A percentile compares a stretch with the other conserved stretches of the same genome.
These are phyloP conservation scores for Pestalotiopsis sp. DNA, from an alignment of 2,329 filamentous ascomycete genomes.

Conservation along the genomic window DNA sequence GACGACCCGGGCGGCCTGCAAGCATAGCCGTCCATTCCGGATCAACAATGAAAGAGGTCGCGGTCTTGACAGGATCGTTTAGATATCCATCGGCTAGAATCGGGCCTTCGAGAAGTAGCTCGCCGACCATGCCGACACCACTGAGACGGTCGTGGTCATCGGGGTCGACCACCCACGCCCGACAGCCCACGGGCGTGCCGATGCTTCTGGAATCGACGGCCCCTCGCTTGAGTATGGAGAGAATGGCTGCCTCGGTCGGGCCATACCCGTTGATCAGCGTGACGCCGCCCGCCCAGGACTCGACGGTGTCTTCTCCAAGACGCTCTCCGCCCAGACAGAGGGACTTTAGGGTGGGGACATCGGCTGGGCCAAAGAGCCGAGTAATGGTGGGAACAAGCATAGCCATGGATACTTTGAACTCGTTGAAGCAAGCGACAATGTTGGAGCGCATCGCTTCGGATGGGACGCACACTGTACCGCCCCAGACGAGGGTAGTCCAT, in stretches of 20 bases:
- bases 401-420: not conserved
- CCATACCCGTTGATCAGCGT: not conserved
- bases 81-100: not conserved
- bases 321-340: not conserved
- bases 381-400: not conserved
- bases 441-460: not conserved
- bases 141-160: not conserved
- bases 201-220: not conserved
- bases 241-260: not conserved
- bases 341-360: not conserved
- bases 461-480: not conserved
- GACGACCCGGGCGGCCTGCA: not conserved
- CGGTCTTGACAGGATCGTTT: not conserved
- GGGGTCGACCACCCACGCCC: not conserved
- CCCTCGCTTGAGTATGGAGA: not conserved
- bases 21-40: not conserved
- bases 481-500: not conserved
- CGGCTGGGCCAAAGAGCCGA: not conserved
- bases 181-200: not conserved
- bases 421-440: not conserved
- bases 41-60: not conserved
- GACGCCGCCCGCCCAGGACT: not conserved
- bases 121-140: not conserved
- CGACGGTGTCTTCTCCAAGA: not conserved
- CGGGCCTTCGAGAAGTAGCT: not conserved